Percentiles rank a stretch among this genome's conserved stretches.
Conservation (phyloP, 768 basidiomycete species). For the Leccinum sublutescens region DNA sequence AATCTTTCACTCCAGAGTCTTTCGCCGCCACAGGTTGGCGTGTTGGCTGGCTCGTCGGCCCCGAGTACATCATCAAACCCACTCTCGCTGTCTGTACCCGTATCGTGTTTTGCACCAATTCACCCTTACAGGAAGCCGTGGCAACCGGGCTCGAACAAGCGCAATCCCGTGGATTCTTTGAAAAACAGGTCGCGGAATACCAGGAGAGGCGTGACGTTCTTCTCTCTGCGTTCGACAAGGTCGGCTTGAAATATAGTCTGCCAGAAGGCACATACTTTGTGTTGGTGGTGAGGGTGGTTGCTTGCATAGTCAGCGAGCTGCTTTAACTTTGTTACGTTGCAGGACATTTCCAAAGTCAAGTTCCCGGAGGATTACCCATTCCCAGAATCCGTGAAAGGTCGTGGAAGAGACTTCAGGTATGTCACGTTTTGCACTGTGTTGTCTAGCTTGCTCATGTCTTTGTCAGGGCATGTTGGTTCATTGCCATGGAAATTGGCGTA, state of each 20-base stretch:
- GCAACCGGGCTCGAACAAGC: constrained; percentile 88
- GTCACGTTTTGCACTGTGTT: constrained; percentile 14
- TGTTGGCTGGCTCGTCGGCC: constrained; percentile 94
- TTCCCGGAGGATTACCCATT: constrained; percentile 85
- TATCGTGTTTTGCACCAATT: constrained; percentile 94
- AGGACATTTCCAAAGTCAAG: constrained; percentile 78
- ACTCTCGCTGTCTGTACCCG: constrained; percentile 89
- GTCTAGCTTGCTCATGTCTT: constrained; percentile 8
- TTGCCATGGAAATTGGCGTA: constrained; percentile 85
- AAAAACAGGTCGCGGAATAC: constrained; percentile 74
- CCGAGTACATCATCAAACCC: constrained; percentile 75
- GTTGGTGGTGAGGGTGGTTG: constrained; percentile 57
- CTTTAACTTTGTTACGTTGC: constrained; percentile 9
- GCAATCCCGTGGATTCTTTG: constrained; percentile 69
- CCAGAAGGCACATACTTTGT: constrained; percentile 94
- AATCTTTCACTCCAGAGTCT: constrained; percentile 55
- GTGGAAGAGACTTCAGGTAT: constrained; percentile 87
- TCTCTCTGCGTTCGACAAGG: constrained; percentile 70
- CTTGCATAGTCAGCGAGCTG: neutral
- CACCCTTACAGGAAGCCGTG: constrained; percentile 91
- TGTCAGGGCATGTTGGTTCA: constrained; percentile 89
- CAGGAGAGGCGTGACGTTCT: constrained; percentile 75
- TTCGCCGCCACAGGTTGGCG: constrained; percentile 99
- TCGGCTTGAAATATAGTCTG: constrained; percentile 81
- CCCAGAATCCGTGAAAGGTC: constrained; percentile 68